phyloP scores from a whole-genome alignment of 495 filamentous ascomycete genomes.

The Tuber indicum region DNA sequence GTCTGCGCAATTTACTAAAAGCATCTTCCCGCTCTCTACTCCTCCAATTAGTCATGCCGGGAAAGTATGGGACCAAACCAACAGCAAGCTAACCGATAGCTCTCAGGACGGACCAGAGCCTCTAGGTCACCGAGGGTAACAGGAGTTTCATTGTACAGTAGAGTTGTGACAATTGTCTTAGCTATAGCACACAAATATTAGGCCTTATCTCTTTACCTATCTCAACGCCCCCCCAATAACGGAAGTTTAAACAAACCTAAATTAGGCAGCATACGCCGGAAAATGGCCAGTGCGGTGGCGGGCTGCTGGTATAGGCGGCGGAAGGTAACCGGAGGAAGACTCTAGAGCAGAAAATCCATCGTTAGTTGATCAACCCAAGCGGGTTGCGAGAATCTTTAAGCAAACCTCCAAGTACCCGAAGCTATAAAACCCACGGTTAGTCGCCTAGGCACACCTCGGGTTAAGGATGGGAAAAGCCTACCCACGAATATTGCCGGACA shows the following conservation, averaged over 20 bases:
- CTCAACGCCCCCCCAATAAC: background rate
- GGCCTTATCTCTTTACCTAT: background rate
- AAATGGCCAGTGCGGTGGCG: conserved; percentile 88
- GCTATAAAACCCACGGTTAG: conserved; percentile 22
- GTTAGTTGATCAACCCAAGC: conserved; percentile 2
- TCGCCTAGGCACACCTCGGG: background rate
- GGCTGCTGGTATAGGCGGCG: conserved; percentile 88
- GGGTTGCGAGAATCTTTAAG: background rate
- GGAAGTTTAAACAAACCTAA: conserved; percentile 54
- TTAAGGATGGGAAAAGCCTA: conserved; percentile 10
- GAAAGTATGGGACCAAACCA: background rate
- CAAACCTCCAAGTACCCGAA: conserved; percentile 36
- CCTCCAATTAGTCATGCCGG: conserved; percentile 1
- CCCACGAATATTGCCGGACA: conserved; percentile 37
- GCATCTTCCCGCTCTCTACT: conserved; percentile 72
- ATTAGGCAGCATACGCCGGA: conserved; percentile 91
- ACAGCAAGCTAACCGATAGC: conserved; percentile 52
- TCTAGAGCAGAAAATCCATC: conserved; percentile 45
- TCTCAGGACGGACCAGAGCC: conserved; percentile 69
- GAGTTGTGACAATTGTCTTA: conserved; percentile 89
- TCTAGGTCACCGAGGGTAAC: conserved; percentile 71
- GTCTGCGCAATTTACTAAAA: conserved; percentile 66
- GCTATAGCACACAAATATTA: conserved; percentile 50
- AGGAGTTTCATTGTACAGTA: conserved; percentile 77
- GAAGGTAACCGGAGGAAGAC: conserved; percentile 81